Base-by-base conservation (phyloP, 768 basidiomycete genomes). In the Candolleomyces eurysporus region DNA sequence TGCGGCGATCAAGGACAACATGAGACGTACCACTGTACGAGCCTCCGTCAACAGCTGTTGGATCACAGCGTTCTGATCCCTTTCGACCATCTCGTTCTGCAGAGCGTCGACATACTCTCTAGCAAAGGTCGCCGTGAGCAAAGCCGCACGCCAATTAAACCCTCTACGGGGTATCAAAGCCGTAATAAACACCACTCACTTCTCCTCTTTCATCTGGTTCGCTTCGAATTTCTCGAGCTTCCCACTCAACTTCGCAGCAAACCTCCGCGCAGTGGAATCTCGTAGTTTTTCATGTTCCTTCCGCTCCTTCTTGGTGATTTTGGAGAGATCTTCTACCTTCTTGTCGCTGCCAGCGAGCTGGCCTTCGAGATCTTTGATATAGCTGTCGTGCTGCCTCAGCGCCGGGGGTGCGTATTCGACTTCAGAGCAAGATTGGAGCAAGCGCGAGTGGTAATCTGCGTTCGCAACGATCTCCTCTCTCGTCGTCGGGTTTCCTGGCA, bases 91-190 rank as follows among this genome's bases (percentile, higher is more conserved):
- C 64, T 80, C 79, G 11, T 71, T 67, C 59, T 80, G 76, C 60
- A 82, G 61, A 1, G 80, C 79, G 59, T 79, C 79, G 3, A 81
- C 72, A 60, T 79, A 82, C 63, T 81, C 79, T 54, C 81, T 82
- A 58, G 16, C 48, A 48, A 32, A 32, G 36, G 11, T 7, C 36
- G 36, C 36, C 11, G 11, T 36, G 36, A 36, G 36, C 6, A 36
- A 36, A 11, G 1, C 32, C 36, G 49, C 46, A 61, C 17, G 32
- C 56, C 39, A 21, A 22, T 7, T 9, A 59, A 43, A 40, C 5
- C 48, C 26, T n/a, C n/a, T 43, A 17, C 13, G 8, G n/a, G 45
- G 26, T 39, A n/a, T 19, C 11, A 58, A 22, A 43, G 22, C 22
- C 31, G 17, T 16, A 58, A 11, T 43, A n/a, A 5, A 32, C 48